These are phyloP conservation scores for Nelumbo lutea DNA, from an alignment of 164 flowering plant genomes.

Conservation along the genomic window DNA sequence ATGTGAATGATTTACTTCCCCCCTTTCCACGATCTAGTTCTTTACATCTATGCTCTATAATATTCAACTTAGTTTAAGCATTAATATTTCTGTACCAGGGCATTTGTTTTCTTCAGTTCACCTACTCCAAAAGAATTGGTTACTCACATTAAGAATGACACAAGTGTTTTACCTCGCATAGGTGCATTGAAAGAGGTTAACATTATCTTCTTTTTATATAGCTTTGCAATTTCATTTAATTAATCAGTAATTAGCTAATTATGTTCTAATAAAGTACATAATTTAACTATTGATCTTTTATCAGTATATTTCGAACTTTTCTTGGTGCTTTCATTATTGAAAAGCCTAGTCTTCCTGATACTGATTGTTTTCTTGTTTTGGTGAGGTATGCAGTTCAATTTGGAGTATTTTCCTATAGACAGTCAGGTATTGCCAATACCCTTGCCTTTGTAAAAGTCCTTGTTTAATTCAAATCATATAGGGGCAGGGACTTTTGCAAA, in stretches of 20 bases:
- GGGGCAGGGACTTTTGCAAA: background rate
- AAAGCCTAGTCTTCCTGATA: constrained; percentile 8
- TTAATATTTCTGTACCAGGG: constrained; percentile 36
- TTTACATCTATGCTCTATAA: too few species aligned
- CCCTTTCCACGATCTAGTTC: too few species aligned
- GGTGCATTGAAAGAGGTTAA: constrained; percentile 88
- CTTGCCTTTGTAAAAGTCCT: constrained; percentile 2
- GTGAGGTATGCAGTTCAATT: constrained; percentile 75
- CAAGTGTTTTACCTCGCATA: constrained; percentile 84
- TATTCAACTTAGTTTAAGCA: too few species aligned
- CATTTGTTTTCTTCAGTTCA: constrained; percentile 91
- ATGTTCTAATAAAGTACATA: background rate
- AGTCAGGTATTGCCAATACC: constrained; percentile 61
- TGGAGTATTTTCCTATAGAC: constrained; percentile 94
- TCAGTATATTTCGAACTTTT: background rate
- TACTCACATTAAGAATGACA: constrained; percentile 65
- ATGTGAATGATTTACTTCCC: constrained; percentile 22
- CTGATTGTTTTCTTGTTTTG: constrained; percentile 13
- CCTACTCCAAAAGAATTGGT: constrained; percentile 80
- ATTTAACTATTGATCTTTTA: background rate
- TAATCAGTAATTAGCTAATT: background rate
- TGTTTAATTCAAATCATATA: background rate
- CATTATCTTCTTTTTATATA: background rate
- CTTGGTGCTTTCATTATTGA: constrained; percentile 3
- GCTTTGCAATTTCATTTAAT: too few species aligned